phyloP scores from a whole-genome alignment of 176 grass and related monocot genomes.

The Guadua angustifolia region DNA sequence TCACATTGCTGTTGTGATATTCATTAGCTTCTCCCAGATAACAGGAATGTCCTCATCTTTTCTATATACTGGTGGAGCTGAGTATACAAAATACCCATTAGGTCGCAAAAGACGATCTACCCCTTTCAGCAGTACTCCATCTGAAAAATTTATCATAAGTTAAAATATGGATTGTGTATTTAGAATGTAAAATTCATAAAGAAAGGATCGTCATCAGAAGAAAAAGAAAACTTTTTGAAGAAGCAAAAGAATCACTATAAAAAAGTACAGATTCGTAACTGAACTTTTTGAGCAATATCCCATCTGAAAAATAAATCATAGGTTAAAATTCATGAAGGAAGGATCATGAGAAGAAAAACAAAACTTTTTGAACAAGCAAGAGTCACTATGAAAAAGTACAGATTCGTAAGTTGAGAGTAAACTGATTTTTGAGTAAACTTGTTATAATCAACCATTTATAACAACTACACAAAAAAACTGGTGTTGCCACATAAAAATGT shows the following conservation, averaged over 20 bases:
- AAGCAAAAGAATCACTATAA: too few species aligned
- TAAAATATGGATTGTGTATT: background rate
- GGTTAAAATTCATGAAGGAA: too few species aligned
- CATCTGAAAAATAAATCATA: too few species aligned
- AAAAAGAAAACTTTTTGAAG: background rate
- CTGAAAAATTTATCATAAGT: slow-evolving; percentile 44
- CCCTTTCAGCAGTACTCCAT: slow-evolving; percentile 98
- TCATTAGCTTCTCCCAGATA: slow-evolving; percentile 87
- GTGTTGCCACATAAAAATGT: background rate
- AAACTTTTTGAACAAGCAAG: too few species aligned
- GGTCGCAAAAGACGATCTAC: slow-evolving; percentile 82
- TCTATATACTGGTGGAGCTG: slow-evolving; percentile 95
- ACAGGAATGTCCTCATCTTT: slow-evolving; percentile 88
- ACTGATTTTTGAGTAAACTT: slow-evolving; percentile 15
- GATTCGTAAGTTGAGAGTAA: background rate
- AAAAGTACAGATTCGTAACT: too few species aligned
- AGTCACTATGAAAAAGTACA: background rate
- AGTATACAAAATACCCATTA: slow-evolving; percentile 97
- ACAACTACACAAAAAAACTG: slow-evolving; percentile 27
- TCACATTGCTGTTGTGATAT: slow-evolving; percentile 87
- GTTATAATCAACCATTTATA: background rate
- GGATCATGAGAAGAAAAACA: too few species aligned
- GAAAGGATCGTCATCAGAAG: slow-evolving; percentile 5
- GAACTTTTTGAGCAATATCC: too few species aligned
- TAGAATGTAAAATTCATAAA: slow-evolving; percentile 25